phyloP scores from a whole-genome alignment of 176 grass and related monocot genomes.

The Carex myosuroides region DNA sequence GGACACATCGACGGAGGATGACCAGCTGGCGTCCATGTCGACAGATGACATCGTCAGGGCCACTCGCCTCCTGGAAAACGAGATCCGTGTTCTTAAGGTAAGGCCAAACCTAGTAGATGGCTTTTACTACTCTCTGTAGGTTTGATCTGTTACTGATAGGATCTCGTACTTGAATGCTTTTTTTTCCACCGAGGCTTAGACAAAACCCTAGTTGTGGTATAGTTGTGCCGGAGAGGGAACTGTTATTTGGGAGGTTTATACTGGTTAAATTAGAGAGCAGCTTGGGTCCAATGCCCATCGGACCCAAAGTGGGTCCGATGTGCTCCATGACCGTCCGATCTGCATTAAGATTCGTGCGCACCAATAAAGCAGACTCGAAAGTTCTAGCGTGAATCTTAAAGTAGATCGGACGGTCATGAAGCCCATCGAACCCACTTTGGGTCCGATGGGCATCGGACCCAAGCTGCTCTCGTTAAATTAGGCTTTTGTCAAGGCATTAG shows the following conservation, averaged over 20 bases:
- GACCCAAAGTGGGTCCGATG: too few species aligned
- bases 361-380: too few species aligned
- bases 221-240: neutral
- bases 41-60: constrained; percentile 46
- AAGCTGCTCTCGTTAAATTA: too few species aligned
- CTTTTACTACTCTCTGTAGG: neutral
- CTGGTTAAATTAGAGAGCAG: neutral
- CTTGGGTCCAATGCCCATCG: too few species aligned
- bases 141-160: neutral
- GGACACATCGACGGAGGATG: constrained; percentile 42
- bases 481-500: neutral
- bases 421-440: too few species aligned
- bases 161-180: neutral
- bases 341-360: too few species aligned
- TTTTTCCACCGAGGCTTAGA: neutral
- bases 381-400: too few species aligned
- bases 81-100: constrained; percentile 85
- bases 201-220: constrained; percentile 19
- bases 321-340: too few species aligned
- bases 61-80: constrained; percentile 65
- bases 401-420: too few species aligned
- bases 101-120: neutral
- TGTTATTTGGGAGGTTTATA: neutral
- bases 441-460: too few species aligned
- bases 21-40: constrained; percentile 64